These are phyloP conservation scores for Melastoma malabathricum DNA, from an alignment of 345 rosid species.

Conservation along the genomic window DNA sequence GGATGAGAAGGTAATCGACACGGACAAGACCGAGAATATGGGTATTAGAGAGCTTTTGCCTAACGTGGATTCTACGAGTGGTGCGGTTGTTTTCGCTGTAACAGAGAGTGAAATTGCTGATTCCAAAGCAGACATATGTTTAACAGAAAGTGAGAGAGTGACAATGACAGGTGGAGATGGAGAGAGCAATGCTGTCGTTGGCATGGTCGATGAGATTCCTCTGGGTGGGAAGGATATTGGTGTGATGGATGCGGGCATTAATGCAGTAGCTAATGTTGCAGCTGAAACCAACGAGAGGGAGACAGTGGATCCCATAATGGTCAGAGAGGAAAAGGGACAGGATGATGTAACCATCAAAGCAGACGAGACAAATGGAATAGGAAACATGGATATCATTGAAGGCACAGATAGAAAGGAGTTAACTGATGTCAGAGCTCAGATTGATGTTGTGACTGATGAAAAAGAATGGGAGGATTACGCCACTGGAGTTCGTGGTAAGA, in stretches of 20 bases:
- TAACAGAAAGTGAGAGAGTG: too few relatives aligned
- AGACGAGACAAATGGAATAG: too few relatives aligned
- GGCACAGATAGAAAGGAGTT: conserved; percentile 6
- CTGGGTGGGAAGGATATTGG: conserved; percentile 6
- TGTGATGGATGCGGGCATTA: conserved; percentile 6
- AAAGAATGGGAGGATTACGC: conserved; percentile 2
- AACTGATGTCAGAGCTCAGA: conserved; percentile 6
- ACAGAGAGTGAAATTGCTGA: too few relatives aligned
- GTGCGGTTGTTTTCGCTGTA: too few relatives aligned
- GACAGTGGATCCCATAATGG: background rate
- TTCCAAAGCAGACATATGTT: too few relatives aligned
- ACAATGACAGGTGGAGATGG: too few relatives aligned
- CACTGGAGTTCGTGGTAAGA: conserved; percentile 1
- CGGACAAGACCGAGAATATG: background rate
- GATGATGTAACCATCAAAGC: conserved; percentile 1
- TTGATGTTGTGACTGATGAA: background rate
- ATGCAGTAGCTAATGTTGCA: conserved; percentile 1
- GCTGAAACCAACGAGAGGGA: conserved; percentile 5
- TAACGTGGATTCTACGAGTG: too few relatives aligned
- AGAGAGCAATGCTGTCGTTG: too few relatives aligned
- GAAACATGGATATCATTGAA: background rate
- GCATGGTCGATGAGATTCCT: conserved; percentile 4
- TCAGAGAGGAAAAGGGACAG: conserved; percentile 5
- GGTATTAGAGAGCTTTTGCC: background rate
- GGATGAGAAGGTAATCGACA: conserved; percentile 1